Percentiles rank a stretch among this genome's conserved stretches.
Conservation (phyloP, 2,329 filamentous ascomycete species). For the Monosporascus sp. region DNA sequence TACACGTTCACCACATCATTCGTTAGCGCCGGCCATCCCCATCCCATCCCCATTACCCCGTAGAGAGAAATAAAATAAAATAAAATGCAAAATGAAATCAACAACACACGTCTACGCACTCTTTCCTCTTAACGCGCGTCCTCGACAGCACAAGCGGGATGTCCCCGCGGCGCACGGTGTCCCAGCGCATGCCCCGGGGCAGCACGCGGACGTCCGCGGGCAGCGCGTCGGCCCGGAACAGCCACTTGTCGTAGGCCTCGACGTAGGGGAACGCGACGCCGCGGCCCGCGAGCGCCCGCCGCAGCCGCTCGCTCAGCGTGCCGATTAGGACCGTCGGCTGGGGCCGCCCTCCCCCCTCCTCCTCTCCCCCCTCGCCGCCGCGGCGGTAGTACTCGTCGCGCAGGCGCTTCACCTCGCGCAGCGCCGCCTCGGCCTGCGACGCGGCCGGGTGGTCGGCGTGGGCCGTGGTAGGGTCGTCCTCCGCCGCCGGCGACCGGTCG, state of each 20-base stretch:
- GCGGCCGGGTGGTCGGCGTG: no score
- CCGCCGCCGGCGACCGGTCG: conserved; percentile 11
- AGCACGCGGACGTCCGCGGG: conserved; percentile 30
- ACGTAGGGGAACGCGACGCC: conserved; percentile 23
- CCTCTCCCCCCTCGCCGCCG: conserved; percentile 2
- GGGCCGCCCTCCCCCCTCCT: conserved; percentile 25
- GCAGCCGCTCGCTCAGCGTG: conserved; percentile 33
- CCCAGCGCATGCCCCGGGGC: conserved; percentile 52
- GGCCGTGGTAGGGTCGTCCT: not conserved
- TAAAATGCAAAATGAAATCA: not conserved
- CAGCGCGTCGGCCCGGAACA: conserved; percentile 46
- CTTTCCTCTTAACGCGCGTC: conserved; percentile 52
- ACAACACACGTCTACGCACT: conserved; percentile 31
- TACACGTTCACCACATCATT: not conserved
- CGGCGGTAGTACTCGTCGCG: conserved; percentile 16
- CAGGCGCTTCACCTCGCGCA: conserved; percentile 15
- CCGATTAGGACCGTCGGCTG: conserved; percentile 32
- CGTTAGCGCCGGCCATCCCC: not conserved
- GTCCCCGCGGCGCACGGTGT: conserved; percentile 44
- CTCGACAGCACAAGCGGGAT: conserved; percentile 49
- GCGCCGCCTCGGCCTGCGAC: conserved; percentile 5
- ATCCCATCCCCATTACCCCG: no score
- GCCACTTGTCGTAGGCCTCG: conserved; percentile 49
- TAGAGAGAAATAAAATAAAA: not conserved
- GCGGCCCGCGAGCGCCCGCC: conserved; percentile 25